Evolutionary conservation across 1,284 basidiomycete genomes (phyloP).

Genomic region (Macrocystidia cucumis): DNA sequence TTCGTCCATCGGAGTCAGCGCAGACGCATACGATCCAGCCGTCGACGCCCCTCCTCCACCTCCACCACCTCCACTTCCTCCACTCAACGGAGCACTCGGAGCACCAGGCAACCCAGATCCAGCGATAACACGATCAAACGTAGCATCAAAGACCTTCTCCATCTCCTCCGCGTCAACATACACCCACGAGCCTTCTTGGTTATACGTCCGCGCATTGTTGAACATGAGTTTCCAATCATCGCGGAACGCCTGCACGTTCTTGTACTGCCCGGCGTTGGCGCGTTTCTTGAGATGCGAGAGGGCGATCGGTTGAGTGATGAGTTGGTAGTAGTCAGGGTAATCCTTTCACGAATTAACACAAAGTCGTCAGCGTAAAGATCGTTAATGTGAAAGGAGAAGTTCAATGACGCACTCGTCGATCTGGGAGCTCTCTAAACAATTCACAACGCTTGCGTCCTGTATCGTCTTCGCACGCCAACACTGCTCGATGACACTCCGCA

Average conservation of each 20-base stretch:
- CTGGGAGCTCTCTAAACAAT: conserved; percentile 76
- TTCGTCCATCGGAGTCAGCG: conserved; percentile 72
- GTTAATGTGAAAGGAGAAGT: conserved; percentile 1
- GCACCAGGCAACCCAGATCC: conserved; percentile 74
- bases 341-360: conserved; percentile 35
- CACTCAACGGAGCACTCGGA: conserved; percentile 26
- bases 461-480: conserved; percentile 67
- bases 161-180: conserved; percentile 91
- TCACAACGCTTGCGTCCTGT: conserved; percentile 76
- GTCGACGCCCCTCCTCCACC: conserved; percentile 30
- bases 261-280: conserved; percentile 67
- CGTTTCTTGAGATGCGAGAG: conserved; percentile 86
- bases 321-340: conserved; percentile 88
- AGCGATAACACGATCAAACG: conserved; percentile 49
- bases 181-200: conserved; percentile 87
- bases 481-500: conserved; percentile 75
- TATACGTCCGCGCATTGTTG: conserved; percentile 87
- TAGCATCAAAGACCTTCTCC: conserved; percentile 75
- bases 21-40: conserved; percentile 51
- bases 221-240: conserved; percentile 90
- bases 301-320: conserved; percentile 78
- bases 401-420: conserved; percentile 56
- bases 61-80: no score
- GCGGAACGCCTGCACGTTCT: conserved; percentile 66
- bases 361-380: conserved; percentile 8